Evolutionary conservation across 139 green algal genomes (phyloP).

Genomic region (Tetradesmus obliquus): DNA sequence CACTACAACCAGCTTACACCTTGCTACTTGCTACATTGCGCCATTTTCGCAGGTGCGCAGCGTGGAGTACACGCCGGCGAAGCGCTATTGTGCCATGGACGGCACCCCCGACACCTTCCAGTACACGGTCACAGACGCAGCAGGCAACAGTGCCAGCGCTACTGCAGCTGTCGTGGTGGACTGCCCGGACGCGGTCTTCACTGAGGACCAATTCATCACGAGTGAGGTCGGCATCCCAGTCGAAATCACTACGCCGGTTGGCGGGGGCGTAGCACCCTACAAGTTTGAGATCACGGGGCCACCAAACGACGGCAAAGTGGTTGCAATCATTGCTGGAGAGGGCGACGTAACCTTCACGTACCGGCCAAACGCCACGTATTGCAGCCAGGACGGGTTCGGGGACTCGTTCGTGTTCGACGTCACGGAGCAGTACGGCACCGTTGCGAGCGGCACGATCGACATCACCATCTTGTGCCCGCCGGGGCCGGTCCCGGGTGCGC

Average conservation of each 20-base stretch:
- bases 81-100: constrained; percentile 8
- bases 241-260: neutral
- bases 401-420: constrained; percentile 15
- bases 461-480: neutral
- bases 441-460: neutral
- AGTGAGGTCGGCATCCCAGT: neutral
- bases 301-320: neutral
- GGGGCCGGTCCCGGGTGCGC: neutral
- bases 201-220: neutral
- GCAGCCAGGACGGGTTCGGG: neutral
- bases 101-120: neutral
- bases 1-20: neutral
- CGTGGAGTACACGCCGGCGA: neutral
- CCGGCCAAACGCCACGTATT: constrained; percentile 2
- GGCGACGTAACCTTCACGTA: constrained; percentile 21
- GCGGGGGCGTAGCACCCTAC: neutral
- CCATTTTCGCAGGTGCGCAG: neutral
- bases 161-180: neutral
- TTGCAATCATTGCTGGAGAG: neutral
- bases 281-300: neutral
- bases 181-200: neutral
- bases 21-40: neutral
- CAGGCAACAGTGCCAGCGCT: neutral
- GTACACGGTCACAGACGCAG: neutral
- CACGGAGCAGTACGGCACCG: neutral